Evolutionary conservation across 345 rosid genomes (phyloP).

Genomic region (Trapa bicornis): DNA sequence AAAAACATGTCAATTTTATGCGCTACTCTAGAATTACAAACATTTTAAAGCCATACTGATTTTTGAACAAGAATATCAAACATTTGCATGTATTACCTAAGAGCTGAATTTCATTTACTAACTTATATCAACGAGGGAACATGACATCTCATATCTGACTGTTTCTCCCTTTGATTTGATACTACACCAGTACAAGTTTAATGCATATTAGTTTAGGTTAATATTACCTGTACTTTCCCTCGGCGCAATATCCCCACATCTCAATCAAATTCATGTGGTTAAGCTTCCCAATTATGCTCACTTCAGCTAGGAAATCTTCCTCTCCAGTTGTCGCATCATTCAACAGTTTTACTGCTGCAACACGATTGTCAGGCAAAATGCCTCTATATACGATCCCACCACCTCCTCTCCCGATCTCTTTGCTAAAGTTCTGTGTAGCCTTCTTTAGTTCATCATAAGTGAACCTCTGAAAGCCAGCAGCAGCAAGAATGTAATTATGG

Average conservation of each 20-base stretch:
- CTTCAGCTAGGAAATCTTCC: constrained; percentile 28
- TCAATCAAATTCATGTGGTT: constrained; percentile 27
- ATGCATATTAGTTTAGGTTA: not conserved
- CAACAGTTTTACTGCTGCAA: constrained; percentile 23
- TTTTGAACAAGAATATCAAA: not conserved
- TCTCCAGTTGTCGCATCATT: constrained; percentile 15
- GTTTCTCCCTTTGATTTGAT: no score
- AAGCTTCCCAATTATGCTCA: constrained; percentile 21
- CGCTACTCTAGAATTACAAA: not conserved
- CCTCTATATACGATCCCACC: constrained; percentile 26
- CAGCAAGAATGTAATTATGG: constrained; percentile 8
- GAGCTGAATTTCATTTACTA: not conserved
- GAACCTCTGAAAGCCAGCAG: constrained; percentile 20
- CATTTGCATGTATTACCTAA: not conserved
- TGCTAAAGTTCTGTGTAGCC: constrained; percentile 20
- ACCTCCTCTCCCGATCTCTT: constrained; percentile 28
- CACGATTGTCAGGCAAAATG: constrained; percentile 4
- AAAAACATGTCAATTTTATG: not conserved
- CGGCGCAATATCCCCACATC: constrained; percentile 26
- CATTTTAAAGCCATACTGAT: not conserved
- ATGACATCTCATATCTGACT: not conserved
- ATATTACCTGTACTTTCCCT: constrained; percentile 13
- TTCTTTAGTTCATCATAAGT: constrained; percentile 17
- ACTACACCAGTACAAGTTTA: not conserved
- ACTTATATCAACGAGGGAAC: not conserved